Evolutionary conservation across 768 basidiomycete species (phyloP).

Genomic region (Boletus tomentosulus): DNA sequence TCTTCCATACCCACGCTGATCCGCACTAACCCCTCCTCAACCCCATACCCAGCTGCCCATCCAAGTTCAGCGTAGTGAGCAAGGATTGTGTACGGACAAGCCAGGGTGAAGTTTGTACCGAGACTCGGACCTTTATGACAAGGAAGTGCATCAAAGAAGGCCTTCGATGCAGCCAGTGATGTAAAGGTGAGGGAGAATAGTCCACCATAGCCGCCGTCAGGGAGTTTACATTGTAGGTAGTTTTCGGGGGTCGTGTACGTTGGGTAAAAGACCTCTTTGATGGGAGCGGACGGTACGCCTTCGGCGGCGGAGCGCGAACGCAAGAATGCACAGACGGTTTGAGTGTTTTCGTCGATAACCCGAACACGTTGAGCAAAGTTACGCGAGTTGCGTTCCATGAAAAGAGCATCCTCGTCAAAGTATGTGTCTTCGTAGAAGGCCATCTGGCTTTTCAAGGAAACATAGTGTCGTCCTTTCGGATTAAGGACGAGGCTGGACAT

Average conservation of each 20-base stretch:
- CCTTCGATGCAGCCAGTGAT: conserved; percentile 56
- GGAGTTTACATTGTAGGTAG: conserved; percentile 67
- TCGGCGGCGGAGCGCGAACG: conserved; percentile 49
- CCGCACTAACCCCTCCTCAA: conserved; percentile 79
- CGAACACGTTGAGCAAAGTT: conserved; percentile 77
- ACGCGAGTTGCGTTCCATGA: conserved; percentile 97
- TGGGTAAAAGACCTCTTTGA: conserved; percentile 89
- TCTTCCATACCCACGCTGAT: conserved; percentile 93
- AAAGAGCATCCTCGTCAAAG: conserved; percentile 89
- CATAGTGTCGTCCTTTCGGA: conserved; percentile 68
- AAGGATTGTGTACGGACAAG: conserved; percentile 89
- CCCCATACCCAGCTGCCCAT: conserved; percentile 87
- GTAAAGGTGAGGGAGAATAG: conserved; percentile 87
- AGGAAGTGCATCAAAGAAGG: conserved; percentile 80
- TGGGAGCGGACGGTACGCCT: conserved; percentile 37
- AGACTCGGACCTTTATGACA: conserved; percentile 89
- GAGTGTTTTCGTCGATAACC: conserved; percentile 77
- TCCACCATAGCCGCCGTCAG: conserved; percentile 67
- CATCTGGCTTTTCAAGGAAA: conserved; percentile 57
- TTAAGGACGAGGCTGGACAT: conserved; percentile 76
- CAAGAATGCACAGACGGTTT: conserved; percentile 78
- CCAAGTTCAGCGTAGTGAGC: conserved; percentile 88
- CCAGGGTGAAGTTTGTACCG: conserved; percentile 95
- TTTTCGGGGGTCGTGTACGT: conserved; percentile 69
- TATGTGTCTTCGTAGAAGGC: conserved; percentile 77